Evolutionary conservation across 2,329 filamentous ascomycete genomes (phyloP).

Genomic region (Apiospora phragmitis): DNA sequence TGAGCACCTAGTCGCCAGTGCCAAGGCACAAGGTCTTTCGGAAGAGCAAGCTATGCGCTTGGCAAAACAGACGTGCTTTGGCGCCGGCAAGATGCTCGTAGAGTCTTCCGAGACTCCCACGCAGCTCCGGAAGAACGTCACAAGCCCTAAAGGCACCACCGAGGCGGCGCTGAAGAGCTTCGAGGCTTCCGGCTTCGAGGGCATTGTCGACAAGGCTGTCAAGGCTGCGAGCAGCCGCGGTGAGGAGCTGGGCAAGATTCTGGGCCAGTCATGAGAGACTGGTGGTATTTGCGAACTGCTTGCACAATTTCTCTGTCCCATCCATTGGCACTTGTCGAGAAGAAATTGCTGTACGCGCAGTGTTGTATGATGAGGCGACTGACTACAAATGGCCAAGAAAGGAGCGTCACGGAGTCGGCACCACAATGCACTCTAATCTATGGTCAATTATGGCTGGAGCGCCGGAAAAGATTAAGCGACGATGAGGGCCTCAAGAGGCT

Average conservation of each 20-base stretch:
- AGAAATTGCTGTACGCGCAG: neutral
- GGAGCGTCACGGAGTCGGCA: neutral
- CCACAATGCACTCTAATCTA: neutral
- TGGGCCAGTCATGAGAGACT: constrained; percentile 18
- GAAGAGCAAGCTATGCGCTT: constrained; percentile 49
- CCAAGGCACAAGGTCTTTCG: constrained; percentile 43
- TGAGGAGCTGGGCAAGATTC: constrained; percentile 43
- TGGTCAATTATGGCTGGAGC: neutral
- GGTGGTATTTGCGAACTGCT: neutral
- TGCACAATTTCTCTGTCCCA: neutral
- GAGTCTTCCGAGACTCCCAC: constrained; percentile 45
- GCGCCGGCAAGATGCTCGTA: constrained; percentile 52
- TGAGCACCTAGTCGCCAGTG: constrained; percentile 49
- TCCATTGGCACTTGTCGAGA: neutral
- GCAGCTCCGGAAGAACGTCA: constrained; percentile 52
- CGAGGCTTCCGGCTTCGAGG: constrained; percentile 42
- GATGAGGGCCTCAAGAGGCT: neutral
- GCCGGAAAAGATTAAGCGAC: neutral
- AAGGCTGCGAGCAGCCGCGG: constrained; percentile 44
- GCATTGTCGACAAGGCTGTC: constrained; percentile 46
- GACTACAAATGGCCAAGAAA: neutral
- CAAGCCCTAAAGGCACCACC: constrained; percentile 53
- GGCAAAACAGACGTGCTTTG: constrained; percentile 51
- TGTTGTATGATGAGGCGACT: neutral
- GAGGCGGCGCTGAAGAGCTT: constrained; percentile 51